phyloP scores from a whole-genome alignment of 164 flowering plant species.

The Kingdonia uniflora region DNA sequence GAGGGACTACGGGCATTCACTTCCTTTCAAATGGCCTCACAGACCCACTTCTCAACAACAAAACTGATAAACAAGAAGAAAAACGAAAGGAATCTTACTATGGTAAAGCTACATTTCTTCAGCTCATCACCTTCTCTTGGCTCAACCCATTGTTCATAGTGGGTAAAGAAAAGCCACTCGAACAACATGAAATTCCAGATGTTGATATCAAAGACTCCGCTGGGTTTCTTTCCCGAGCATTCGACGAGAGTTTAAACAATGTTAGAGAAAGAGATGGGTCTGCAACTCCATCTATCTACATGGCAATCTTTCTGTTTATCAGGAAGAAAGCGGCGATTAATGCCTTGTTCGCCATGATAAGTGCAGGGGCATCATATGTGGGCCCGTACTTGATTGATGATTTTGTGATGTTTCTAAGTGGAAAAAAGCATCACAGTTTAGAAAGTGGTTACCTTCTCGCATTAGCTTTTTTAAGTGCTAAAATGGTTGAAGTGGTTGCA shows the following conservation, averaged over 20 bases:
- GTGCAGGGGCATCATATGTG: slow-evolving; percentile 67
- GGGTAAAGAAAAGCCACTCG: slow-evolving; percentile 69
- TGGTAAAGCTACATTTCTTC: slow-evolving; percentile 58
- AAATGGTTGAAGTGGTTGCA: slow-evolving; percentile 63
- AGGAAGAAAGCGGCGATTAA: slow-evolving; percentile 79
- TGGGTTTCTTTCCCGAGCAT: slow-evolving; percentile 30
- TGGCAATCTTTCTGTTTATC: slow-evolving; percentile 43
- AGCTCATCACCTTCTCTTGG: slow-evolving; percentile 88
- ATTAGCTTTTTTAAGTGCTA: slow-evolving; percentile 63
- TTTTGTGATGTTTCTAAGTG: slow-evolving; percentile 51
- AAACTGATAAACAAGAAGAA: slow-evolving; percentile 18
- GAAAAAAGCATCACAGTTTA: slow-evolving; percentile 27
- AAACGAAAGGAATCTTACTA: slow-evolving; percentile 37
- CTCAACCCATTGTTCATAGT: slow-evolving; percentile 65
- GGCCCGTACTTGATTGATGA: slow-evolving; percentile 81
- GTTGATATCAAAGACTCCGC: slow-evolving; percentile 67
- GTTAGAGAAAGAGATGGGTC: slow-evolving; percentile 35
- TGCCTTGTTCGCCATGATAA: slow-evolving; percentile 61
- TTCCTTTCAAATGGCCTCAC: slow-evolving; percentile 19
- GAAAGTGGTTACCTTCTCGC: slow-evolving; percentile 64
- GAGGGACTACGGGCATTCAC: slow-evolving; percentile 49
- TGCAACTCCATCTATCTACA: slow-evolving; percentile 52
- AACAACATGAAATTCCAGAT: slow-evolving; percentile 69
- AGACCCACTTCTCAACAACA: slow-evolving; percentile 51
- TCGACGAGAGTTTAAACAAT: slow-evolving; percentile 34